Evolutionary conservation across 2,329 filamentous ascomycete species (phyloP), one percentile per base, ranked within the genome.

Genomic region (Fusarium coicis): DNA sequence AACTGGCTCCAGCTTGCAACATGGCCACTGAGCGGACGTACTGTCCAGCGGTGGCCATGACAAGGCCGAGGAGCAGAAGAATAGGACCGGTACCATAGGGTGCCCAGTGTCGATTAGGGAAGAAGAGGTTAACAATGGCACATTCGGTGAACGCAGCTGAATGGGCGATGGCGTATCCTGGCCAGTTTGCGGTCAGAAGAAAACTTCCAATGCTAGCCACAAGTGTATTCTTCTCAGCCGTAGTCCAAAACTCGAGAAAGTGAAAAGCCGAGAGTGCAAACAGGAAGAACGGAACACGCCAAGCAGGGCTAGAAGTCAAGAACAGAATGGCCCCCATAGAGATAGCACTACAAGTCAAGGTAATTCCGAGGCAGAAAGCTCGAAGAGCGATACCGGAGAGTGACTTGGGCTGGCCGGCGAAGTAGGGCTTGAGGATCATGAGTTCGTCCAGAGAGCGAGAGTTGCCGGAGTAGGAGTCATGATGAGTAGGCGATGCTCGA

Each of bases 201-300:
- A 97, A 99, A 40, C 93, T 93, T 59, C 89, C 88, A 26, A 95
- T 86, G 30, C 87, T 89, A 26, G 93, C 94, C 57, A 90, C 87
- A 21, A 88, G 87, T 0, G 93, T 94, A 82, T 98, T 98, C 84
- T 93, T 93, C 62, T 87, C 86, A 14, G 96, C 95, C 0, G 96
- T 98, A 37, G 92, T 94, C 87, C 91, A 97, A 86, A 95, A 99
- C 83, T 99, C 96, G 81, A 98, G 91, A 83, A 97, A 98, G 86
- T 99, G 96, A 84, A 98, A 98, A 36, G 92, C 77, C 32, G 92
- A 88, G 53, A 98, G 91, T 19, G 90, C 85, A 57, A 85, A 84
- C 53, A 92, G 78, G 84, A 96, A 96, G 80, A 92, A 90, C 36
- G 90, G 88, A 12, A 88, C 80, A 63, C 90, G 89, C 90, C 90